Evolutionary conservation across 306 rosid genomes (phyloP), one percentile per base, ranked within the genome.

Genomic region (Glycine soja): DNA sequence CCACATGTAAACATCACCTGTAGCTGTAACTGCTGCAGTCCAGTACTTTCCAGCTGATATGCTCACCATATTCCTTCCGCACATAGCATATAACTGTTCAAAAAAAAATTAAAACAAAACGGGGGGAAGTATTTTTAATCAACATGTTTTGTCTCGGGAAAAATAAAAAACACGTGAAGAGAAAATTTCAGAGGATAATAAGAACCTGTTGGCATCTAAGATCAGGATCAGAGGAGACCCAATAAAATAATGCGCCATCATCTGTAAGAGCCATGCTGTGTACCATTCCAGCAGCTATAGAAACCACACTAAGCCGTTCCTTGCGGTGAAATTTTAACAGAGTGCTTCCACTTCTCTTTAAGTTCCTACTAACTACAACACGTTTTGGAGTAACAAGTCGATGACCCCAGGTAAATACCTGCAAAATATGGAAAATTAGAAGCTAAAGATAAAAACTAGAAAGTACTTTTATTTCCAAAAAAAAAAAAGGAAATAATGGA

Each of bases 381-480:
- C 99, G 98, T 81, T 83, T 90, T 34, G 99, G 97, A 36, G 94
- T 93, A 69, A 95, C 99, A 75, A 90, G 95, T 58, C 93, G 90
- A 89, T 95, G 94, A 77, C 99, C 99, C 98, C 99, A 95, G 74
- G 99, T 93, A 88, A 87, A 93, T 34, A 93, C 99, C 99, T 95
- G 88, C 81, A 68, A 67, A 86, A 84, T 65, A 61, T 13, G 68
- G 75, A 48, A 45, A 84, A 65, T 19, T 72, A 62, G 51, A 80
- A 66, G 51, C 32, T 40, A 63, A 73, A 57, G 61, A 63, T 61
- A 77, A 74, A 83, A 83, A 14, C 19, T 15, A 63, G 52, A 67
- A 86, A 53, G 12, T 11, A 19, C 3, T 19, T 62, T 15, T 64
- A 45, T 43, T 45, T 24, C 64, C 40, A 10, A 52, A 36, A 32